These are phyloP conservation scores for Rhizopus arrhizus DNA, from an alignment of 371 early-diverging fungal species.

Conservation along the genomic window DNA sequence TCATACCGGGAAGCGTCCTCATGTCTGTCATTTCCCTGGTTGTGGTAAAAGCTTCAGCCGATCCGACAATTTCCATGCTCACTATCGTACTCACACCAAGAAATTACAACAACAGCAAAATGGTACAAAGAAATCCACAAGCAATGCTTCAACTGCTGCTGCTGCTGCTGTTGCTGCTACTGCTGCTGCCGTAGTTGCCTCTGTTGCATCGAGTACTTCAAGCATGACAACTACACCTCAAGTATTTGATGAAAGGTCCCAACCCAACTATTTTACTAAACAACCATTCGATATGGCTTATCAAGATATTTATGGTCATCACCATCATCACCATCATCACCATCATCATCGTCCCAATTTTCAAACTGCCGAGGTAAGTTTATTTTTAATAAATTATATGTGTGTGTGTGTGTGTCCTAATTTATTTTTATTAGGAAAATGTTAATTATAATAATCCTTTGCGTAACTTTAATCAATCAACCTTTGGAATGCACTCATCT, in stretches of 20 bases:
- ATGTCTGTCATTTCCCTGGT: slow-evolving; percentile 65
- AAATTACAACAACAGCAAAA: slow-evolving; percentile 22
- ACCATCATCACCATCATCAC: slow-evolving; percentile 10
- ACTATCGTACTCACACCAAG: slow-evolving; percentile 58
- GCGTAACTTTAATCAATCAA: slow-evolving; percentile 20
- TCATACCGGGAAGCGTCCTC: slow-evolving; percentile 67
- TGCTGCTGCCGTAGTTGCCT: slow-evolving; percentile 9
- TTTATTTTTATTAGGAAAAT: slow-evolving; percentile 4
- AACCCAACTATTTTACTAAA: slow-evolving; percentile 24
- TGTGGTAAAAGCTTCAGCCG: slow-evolving; percentile 77
- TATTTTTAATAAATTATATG: background rate
- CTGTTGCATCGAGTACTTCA: background rate
- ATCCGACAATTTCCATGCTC: slow-evolving; percentile 73
- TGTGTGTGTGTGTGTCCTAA: background rate
- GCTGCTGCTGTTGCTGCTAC: slow-evolving; percentile 3
- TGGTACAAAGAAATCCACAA: background rate
- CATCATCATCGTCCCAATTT: slow-evolving; percentile 14
- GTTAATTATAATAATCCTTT: slow-evolving; percentile 15
- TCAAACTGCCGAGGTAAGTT: slow-evolving; percentile 14
- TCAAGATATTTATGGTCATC: slow-evolving; percentile 29
- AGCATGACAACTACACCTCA: slow-evolving; percentile 8
- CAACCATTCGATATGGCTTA: slow-evolving; percentile 32
- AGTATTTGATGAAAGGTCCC: slow-evolving; percentile 22
- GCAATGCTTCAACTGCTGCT: slow-evolving; percentile 1
- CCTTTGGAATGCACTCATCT: slow-evolving; percentile 12